Evolutionary conservation across 2,329 filamentous ascomycete species (phyloP), one percentile per base, ranked within the genome.

Genomic region (Didymosphaeria variabile): DNA sequence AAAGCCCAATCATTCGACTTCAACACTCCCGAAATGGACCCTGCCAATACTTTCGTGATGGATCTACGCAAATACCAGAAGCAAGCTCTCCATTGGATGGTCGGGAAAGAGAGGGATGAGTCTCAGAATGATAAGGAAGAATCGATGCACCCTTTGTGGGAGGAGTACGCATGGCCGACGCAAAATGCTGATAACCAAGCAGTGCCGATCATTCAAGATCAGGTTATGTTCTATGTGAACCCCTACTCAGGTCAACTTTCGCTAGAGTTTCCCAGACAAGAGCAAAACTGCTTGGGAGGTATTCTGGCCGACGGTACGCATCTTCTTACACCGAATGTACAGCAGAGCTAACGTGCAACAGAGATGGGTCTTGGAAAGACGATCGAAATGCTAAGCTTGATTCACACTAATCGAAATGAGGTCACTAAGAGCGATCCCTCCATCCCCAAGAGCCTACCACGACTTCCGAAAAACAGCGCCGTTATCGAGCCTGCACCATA

Each of bases 351-450:
- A 76, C 60, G 40, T 34, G 44, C 4, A 57, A 26, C 57, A 76
- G 91, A 98, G 79, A 99, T 99, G 95, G 95, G 95, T 50, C 83
- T 99, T 1, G 95, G 95, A 36, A 99, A 99, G 81, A 99, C 95
- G 0, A 98, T 99, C 56, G 94, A 99, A 74, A 98, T 99, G 93
- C 87, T 99, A 63, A 95, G 93, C 79, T 82, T 99, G 53, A 87
- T 99, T 5, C 95, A 99, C 75, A 88, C 92, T 0, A 92, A 98
- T 75, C 88, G 87, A 63, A 90, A 88, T 3, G 84, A 90, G 23
- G 73, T 82, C 31, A 64, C 77, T 17, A 68, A 71, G 19, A 65
- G 73, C 13, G 67, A 76, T 23, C 61, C 68, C 8, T 65, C 73
- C 5, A 86, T 84, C 4, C 82, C 91, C 23, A 88, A 88, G 64